These are phyloP conservation scores for Pseudozyma pruni DNA, from an alignment of 1,284 basidiomycete genomes.

Conservation along the genomic window DNA sequence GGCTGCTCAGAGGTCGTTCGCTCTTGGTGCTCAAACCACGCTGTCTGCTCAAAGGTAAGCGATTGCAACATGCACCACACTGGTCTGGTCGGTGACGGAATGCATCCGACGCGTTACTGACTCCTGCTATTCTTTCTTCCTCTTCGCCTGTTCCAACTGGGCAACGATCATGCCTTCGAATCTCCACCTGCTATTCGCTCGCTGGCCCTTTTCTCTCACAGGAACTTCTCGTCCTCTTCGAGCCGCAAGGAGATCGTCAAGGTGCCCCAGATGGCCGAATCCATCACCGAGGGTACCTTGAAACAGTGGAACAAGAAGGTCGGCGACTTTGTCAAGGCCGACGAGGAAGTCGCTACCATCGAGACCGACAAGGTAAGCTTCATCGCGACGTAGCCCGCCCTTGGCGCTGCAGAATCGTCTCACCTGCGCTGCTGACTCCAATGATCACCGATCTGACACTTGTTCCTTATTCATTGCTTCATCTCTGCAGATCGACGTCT, in stretches of 20 bases:
- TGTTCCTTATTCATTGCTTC: neutral
- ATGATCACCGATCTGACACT: neutral
- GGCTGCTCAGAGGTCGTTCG: slow-evolving; percentile 25
- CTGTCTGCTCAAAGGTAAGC: slow-evolving; percentile 40
- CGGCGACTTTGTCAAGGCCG: slow-evolving; percentile 87
- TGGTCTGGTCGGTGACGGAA: too few species aligned
- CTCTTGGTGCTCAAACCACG: slow-evolving; percentile 25
- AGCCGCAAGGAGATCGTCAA: slow-evolving; percentile 78
- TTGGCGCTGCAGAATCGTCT: too few species aligned
- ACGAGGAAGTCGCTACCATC: slow-evolving; percentile 97
- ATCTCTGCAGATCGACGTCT: slow-evolving; percentile 84
- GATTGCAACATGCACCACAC: too few species aligned
- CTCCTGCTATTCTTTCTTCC: neutral
- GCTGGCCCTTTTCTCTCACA: neutral
- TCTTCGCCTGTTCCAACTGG: neutral
- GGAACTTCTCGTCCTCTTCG: slow-evolving; percentile 49
- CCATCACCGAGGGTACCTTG: slow-evolving; percentile 95
- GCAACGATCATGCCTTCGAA: neutral
- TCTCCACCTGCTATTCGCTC: neutral
- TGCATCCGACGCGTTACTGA: too few species aligned
- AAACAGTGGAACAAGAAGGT: slow-evolving; percentile 95
- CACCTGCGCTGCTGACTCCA: neutral
- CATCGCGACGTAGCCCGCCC: too few species aligned
- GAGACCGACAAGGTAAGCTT: slow-evolving; percentile 93
- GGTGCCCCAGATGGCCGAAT: slow-evolving; percentile 99